phyloP scores from a whole-genome alignment of 306 rosid genomes.

The Chamaecrista fasciculata region DNA sequence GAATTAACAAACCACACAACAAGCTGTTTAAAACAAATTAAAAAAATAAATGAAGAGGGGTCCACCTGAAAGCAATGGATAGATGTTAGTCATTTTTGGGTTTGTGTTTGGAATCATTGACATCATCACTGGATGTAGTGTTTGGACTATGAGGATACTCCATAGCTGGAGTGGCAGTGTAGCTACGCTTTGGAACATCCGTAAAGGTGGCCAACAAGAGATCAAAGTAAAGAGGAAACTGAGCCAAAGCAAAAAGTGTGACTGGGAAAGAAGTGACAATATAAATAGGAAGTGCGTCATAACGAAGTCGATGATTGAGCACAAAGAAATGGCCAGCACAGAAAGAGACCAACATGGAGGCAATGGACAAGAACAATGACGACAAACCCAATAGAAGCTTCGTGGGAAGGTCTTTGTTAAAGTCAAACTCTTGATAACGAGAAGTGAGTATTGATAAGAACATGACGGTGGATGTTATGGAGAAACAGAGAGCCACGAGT shows the following conservation, averaged over 20 bases:
- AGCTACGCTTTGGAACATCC: conserved; percentile 40
- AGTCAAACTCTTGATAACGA: conserved; percentile 35
- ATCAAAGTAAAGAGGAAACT: conserved; percentile 43
- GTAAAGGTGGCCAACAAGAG: conserved; percentile 42
- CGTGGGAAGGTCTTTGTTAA: conserved; percentile 27
- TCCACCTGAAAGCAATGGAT: no score
- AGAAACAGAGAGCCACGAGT: conserved; percentile 32
- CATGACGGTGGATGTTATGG: conserved; percentile 31
- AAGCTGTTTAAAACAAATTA: no score
- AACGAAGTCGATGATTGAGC: conserved; percentile 26
- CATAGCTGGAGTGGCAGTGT: conserved; percentile 17
- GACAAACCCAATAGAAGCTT: conserved; percentile 44
- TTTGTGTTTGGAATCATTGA: no score
- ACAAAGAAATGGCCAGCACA: conserved; percentile 44
- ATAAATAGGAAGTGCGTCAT: conserved; percentile 40
- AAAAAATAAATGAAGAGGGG: no score
- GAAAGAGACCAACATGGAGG: conserved; percentile 37
- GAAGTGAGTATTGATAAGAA: conserved; percentile 50
- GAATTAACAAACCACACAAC: no score
- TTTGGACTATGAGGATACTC: no score
- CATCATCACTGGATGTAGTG: no score
- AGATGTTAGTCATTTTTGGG: no score
- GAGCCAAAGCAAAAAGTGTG: conserved; percentile 41
- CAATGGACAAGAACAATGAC: conserved; percentile 40
- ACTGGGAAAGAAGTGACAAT: conserved; percentile 45